Conservation (phyloP, 2,329 filamentous ascomycete genomes). For the Microthyrium microscopicum region DNA sequence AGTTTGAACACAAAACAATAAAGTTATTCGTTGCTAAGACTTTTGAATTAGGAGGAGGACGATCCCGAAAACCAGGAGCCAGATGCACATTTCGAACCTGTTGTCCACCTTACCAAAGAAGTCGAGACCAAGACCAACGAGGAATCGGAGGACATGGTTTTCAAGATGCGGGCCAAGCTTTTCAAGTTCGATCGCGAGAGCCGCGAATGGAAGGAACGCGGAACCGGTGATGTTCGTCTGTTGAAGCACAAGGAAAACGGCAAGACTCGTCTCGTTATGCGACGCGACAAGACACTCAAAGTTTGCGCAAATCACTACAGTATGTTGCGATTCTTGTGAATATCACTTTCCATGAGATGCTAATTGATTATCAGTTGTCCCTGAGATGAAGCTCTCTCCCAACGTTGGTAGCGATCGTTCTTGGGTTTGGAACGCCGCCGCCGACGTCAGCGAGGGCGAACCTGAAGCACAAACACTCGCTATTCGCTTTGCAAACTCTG, state of each 20-base stretch:
- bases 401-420: constrained; percentile 96
- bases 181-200: constrained; percentile 92
- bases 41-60: constrained; percentile 28
- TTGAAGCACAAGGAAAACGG: constrained; percentile 98
- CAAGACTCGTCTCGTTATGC: constrained; percentile 96
- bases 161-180: constrained; percentile 99
- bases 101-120: constrained; percentile 90
- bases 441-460: constrained; percentile 96
- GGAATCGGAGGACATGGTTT: constrained; percentile 89
- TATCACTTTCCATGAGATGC: neutral
- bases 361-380: constrained; percentile 48
- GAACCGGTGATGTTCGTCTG: constrained; percentile 87
- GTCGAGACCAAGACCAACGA: constrained; percentile 97
- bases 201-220: constrained; percentile 98
- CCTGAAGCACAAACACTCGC: constrained; percentile 90
- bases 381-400: constrained; percentile 96
- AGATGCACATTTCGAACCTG: constrained; percentile 93
- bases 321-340: constrained; percentile 45
- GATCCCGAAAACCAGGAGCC: constrained; percentile 80
- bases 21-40: neutral
- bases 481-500: constrained; percentile 93
- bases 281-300: constrained; percentile 98
- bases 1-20: constrained; percentile 9
- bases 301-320: constrained; percentile 99
- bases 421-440: constrained; percentile 98